A percentile compares a stretch with the other conserved stretches of the same genome.
Evolutionary conservation across 768 basidiomycete species (phyloP).

Genomic region (Rhodotorula graminis): DNA sequence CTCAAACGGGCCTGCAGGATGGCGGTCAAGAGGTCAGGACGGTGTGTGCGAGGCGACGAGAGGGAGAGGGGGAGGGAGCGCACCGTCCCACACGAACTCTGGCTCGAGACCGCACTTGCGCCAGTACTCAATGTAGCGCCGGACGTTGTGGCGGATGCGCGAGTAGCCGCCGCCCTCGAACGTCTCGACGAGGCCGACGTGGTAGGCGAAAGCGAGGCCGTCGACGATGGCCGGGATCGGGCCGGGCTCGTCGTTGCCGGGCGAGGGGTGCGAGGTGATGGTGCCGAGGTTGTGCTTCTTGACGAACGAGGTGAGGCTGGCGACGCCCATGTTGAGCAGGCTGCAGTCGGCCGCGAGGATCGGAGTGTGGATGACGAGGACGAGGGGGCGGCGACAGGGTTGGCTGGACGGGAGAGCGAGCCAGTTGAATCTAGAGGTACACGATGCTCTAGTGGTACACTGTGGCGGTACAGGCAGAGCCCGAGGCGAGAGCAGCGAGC

Average conservation of each 20-base stretch:
- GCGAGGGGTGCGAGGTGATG: background rate
- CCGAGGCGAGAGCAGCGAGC: too few species aligned
- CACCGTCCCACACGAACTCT: slow-evolving; percentile 33
- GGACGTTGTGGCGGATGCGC: background rate
- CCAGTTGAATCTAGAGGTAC: background rate
- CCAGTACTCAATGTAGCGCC: slow-evolving; percentile 22
- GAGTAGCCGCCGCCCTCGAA: slow-evolving; percentile 28
- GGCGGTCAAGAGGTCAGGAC: background rate
- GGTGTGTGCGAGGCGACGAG: background rate
- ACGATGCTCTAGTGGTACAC: too few species aligned
- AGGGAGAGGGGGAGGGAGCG: background rate
- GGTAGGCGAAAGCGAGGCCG: slow-evolving; percentile 25
- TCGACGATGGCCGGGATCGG: slow-evolving; percentile 18
- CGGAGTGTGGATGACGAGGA: background rate
- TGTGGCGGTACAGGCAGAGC: too few species aligned
- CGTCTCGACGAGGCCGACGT: slow-evolving; percentile 19
- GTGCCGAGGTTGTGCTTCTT: slow-evolving; percentile 12
- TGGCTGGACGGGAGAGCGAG: too few species aligned
- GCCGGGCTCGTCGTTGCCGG: fast-evolving
- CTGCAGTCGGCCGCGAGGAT: too few species aligned
- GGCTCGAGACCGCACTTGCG: slow-evolving; percentile 23
- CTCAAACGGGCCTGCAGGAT: slow-evolving; percentile 21
- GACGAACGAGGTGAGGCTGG: slow-evolving; percentile 27
- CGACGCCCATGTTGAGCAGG: slow-evolving; percentile 17
- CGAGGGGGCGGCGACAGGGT: too few species aligned